phyloP scores from a whole-genome alignment of 805 yeast species.

The Lipomyces lipofer region DNA sequence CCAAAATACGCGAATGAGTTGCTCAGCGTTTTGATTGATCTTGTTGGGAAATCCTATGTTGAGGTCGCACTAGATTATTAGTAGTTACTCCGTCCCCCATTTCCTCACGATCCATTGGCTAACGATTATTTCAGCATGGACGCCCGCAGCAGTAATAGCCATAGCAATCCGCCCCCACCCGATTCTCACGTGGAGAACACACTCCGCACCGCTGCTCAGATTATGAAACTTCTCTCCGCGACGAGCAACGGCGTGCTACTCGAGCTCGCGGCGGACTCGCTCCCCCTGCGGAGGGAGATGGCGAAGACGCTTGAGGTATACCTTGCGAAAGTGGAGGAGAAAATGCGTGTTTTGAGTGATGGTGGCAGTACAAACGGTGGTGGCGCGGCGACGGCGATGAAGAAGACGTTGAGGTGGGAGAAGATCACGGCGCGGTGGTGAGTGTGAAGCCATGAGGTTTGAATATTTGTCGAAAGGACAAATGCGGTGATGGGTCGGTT shows the following conservation, averaged over 20 bases:
- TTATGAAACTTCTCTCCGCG: slow-evolving; percentile 17
- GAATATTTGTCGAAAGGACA: no score
- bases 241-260: slow-evolving; percentile 17
- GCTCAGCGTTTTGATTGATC: slow-evolving; percentile 17
- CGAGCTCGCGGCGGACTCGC: slow-evolving; percentile 23
- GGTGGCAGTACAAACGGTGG: no score
- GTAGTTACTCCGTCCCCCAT: no score
- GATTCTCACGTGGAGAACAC: slow-evolving; percentile 12
- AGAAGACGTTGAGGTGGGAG: slow-evolving; percentile 10
- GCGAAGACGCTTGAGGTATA: slow-evolving; percentile 11
- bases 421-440: slow-evolving; percentile 10
- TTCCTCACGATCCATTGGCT: no score
- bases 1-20: slow-evolving; percentile 24
- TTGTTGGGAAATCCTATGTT: slow-evolving; percentile 15
- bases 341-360: slow-evolving; percentile 4
- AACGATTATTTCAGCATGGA: no score
- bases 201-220: slow-evolving; percentile 7
- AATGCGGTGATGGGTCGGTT: no score
- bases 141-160: no score
- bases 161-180: no score
- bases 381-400: no score
- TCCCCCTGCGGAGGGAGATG: slow-evolving; percentile 18
- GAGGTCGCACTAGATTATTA: slow-evolving; percentile 25
- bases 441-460: no score
- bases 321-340: slow-evolving; percentile 9